A percentile compares a stretch with the other conserved stretches of the same genome.
phyloP scores from a whole-genome alignment of 202 grass and related monocot genomes.

The Carex sylvatica region DNA sequence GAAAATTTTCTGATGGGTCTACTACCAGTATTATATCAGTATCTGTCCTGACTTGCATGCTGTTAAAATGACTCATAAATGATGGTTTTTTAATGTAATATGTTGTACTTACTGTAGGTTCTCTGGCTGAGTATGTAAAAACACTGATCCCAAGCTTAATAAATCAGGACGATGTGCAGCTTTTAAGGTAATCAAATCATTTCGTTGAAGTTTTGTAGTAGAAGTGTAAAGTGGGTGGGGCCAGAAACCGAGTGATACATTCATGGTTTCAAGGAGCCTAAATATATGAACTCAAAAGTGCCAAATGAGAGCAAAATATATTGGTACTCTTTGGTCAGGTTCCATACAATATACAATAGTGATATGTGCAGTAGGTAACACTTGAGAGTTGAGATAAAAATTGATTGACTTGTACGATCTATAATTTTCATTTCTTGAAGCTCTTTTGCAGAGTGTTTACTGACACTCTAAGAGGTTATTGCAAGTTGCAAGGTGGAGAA shows the following conservation, averaged over 20 bases:
- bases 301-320: background rate
- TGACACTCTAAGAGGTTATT: conserved; percentile 59
- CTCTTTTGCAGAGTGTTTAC: conserved; percentile 71
- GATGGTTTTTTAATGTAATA: conserved; percentile 32
- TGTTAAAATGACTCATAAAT: background rate
- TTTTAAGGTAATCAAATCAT: conserved; percentile 60
- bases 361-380: background rate
- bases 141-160: conserved; percentile 72
- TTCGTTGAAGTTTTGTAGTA: conserved; percentile 12
- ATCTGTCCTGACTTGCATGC: background rate
- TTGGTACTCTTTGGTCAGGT: background rate
- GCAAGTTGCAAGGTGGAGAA: conserved; percentile 44
- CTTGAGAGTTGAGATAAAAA: conserved; percentile 5
- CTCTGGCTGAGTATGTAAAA: conserved; percentile 68
- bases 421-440: conserved; percentile 23
- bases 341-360: background rate
- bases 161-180: conserved; percentile 79
- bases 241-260: background rate
- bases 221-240: background rate
- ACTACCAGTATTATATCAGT: background rate
- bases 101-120: conserved; percentile 61
- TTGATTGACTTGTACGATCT: background rate
- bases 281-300: background rate
- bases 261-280: background rate
- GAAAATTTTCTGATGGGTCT: background rate